Evolutionary conservation across 2,329 filamentous ascomycete species (phyloP), one percentile per base, ranked within the genome.

Genomic region (Talaromyces pinophilus): DNA sequence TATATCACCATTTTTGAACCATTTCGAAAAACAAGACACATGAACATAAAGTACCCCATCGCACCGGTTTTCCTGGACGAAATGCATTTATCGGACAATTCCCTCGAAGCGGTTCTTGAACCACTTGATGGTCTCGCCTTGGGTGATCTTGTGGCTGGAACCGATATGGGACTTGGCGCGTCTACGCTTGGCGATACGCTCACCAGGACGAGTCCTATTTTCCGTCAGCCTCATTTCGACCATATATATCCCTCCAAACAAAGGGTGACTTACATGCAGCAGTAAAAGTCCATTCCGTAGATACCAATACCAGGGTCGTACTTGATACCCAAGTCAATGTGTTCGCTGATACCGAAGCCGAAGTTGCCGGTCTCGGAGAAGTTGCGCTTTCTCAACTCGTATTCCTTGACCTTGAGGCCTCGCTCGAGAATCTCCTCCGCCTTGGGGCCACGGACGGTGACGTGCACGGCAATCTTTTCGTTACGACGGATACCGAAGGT

Each of bases 401-500:
- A 99, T 87, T 99, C 95, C 93, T 99, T 99, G 90, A 99, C 95
- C 91, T 99, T 99, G 82, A 99, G 91, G 82, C 95, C 95, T 89
- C 95, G 94, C 92, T 99, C 95, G 81, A 99, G 91, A 80, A 99
- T 99, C 86, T 99, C 95, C 89, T 99, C 95, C 71, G 95, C 95
- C 91, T 92, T 97, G 85, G 95, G 93, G 81, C 95, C 95, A 82
- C 95, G 95, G 86, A 99, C 93, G 81, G 95, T 99, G 81, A 99
- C 95, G 88, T 99, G 95, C 76, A 99, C 95, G 75, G 95, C 87
- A 81, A 99, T 99, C 92, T 97, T 98, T 85, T 99, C 95, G 91
- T 99, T 99, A 93, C 95, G 94, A 84, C 95, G 94, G 89, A 99
- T 99, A 90, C 95, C 95, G 85, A 99, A 99, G 81, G 94, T 98